phyloP scores from a whole-genome alignment of 345 rosid species.

The Draba incana region DNA sequence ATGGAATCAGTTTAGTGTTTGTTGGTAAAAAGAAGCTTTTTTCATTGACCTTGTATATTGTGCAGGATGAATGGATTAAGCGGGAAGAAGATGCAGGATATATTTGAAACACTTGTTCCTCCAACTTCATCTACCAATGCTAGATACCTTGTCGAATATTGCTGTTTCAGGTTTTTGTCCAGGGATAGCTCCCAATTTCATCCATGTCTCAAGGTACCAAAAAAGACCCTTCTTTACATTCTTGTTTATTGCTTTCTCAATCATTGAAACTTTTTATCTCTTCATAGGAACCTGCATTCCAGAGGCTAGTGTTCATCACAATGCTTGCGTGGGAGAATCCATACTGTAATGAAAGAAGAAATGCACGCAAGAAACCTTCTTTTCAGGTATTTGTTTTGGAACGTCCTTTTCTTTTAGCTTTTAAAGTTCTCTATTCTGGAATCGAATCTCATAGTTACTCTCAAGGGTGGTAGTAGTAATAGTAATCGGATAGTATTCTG shows the following conservation, averaged over 20 bases:
- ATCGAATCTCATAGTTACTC: conserved; percentile 10
- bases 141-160: conserved; percentile 83
- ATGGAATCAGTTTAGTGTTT: background rate
- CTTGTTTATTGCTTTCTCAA: background rate
- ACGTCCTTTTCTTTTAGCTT: conserved; percentile 17
- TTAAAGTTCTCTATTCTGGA: background rate
- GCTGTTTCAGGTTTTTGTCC: conserved; percentile 91
- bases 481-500: conserved; percentile 11
- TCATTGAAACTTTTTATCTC: conserved; percentile 2
- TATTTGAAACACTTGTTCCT: conserved; percentile 78
- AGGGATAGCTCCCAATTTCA: conserved; percentile 77
- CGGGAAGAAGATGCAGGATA: conserved; percentile 80
- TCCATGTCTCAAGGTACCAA: conserved; percentile 78
- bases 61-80: conserved; percentile 97
- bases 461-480: conserved; percentile 21
- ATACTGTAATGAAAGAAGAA: conserved; percentile 48
- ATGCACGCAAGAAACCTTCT: conserved; percentile 47
- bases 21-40: background rate
- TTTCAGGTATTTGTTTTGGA: conserved; percentile 57
- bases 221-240: background rate
- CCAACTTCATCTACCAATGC: conserved; percentile 61
- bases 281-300: conserved; percentile 85
- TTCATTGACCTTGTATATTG: conserved; percentile 36
- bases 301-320: conserved; percentile 82
- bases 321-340: conserved; percentile 98